phyloP scores from a whole-genome alignment of 1,139 yeast species.

The Scheffersomyces quercinus region DNA sequence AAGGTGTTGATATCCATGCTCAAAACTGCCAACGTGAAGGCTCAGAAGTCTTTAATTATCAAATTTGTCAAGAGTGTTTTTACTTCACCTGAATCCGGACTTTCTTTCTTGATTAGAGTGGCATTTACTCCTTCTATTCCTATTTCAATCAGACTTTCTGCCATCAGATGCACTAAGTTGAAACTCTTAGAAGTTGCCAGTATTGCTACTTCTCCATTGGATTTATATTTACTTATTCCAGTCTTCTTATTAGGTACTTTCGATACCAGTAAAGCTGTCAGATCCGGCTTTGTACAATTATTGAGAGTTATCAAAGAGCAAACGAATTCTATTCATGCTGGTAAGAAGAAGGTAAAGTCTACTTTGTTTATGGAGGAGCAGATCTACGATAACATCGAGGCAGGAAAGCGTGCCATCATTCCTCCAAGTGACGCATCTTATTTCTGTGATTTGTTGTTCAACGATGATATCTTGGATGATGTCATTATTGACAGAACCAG shows the following conservation, averaged over 20 bases:
- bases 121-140: conserved; percentile 61
- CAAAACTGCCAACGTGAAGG: conserved; percentile 14
- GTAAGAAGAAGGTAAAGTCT: conserved; percentile 23
- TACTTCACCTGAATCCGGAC: conserved; percentile 32
- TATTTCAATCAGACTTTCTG: conserved; percentile 48
- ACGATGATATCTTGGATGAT: conserved; percentile 27
- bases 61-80: conserved; percentile 25
- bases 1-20: conserved; percentile 31
- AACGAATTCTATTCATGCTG: conserved; percentile 18
- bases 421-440: conserved; percentile 63
- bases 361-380: conserved; percentile 40
- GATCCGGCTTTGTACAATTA: conserved; percentile 27
- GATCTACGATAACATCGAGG: conserved; percentile 40
- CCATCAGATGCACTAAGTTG: conserved; percentile 41
- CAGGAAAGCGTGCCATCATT: conserved; percentile 52
- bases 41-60: conserved; percentile 16
- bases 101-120: conserved; percentile 61
- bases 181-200: conserved; percentile 35
- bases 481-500: conserved; percentile 30
- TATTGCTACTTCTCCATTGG: conserved; percentile 16
- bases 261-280: conserved; percentile 29
- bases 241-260: conserved; percentile 36
- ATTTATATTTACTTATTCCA: conserved; percentile 39
- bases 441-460: conserved; percentile 46
- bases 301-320: conserved; percentile 21